Evolutionary conservation across 2,329 filamentous ascomycete genomes (phyloP).

Genomic region (Botrytis pseudocinerea): DNA sequence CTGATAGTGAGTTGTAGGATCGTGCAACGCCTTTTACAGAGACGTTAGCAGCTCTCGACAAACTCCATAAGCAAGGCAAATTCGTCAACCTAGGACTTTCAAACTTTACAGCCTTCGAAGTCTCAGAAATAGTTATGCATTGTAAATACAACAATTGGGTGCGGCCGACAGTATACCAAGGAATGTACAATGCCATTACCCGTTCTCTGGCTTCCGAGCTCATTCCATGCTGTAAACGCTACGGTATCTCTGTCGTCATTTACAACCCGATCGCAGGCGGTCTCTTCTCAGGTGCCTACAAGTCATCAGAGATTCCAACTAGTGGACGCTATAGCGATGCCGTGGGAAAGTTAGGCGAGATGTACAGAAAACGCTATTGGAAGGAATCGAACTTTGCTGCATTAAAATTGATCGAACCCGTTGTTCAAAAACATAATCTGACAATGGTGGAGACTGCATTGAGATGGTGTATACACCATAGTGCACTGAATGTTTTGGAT

Average conservation of each 20-base stretch:
- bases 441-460: slow-evolving; percentile 62
- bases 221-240: slow-evolving; percentile 70
- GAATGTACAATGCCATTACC: slow-evolving; percentile 82
- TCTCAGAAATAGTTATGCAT: slow-evolving; percentile 79
- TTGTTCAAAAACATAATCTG: slow-evolving; percentile 58
- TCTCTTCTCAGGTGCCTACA: slow-evolving; percentile 71
- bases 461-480: slow-evolving; percentile 61
- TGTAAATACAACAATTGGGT: slow-evolving; percentile 82
- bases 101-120: slow-evolving; percentile 85
- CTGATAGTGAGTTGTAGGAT: slow-evolving; percentile 42
- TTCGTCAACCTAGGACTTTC: slow-evolving; percentile 78
- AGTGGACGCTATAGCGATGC: slow-evolving; percentile 68
- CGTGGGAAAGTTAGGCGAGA: slow-evolving; percentile 44
- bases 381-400: slow-evolving; percentile 63
- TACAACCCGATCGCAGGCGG: slow-evolving; percentile 84
- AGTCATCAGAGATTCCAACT: slow-evolving; percentile 54
- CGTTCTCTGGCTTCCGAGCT: slow-evolving; percentile 75
- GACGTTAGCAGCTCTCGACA: slow-evolving; percentile 74
- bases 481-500: slow-evolving; percentile 53
- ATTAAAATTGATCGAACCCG: slow-evolving; percentile 58
- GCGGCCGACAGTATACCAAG: slow-evolving; percentile 69
- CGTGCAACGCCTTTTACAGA: slow-evolving; percentile 73
- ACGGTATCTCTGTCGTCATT: slow-evolving; percentile 75
- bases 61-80: slow-evolving; percentile 79
- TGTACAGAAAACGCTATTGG: slow-evolving; percentile 63